phyloP scores from a whole-genome alignment of 2,329 filamentous ascomycete species.

The Lasiodiplodia theobromae region DNA sequence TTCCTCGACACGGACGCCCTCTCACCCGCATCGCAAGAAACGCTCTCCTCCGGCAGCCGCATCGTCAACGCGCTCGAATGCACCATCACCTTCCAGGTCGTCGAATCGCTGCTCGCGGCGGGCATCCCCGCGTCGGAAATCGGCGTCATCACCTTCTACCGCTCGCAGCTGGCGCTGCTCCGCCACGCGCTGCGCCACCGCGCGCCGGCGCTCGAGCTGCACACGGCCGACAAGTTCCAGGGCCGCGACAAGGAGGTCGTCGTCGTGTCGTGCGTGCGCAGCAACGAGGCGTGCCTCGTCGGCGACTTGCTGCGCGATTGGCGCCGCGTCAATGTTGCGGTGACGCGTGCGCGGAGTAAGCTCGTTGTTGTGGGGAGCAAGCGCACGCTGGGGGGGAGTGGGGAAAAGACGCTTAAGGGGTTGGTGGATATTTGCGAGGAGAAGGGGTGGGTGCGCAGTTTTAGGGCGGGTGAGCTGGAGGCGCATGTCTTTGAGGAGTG shows the following conservation, averaged over 20 bases:
- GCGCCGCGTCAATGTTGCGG: slow-evolving; percentile 92
- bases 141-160: slow-evolving; percentile 96
- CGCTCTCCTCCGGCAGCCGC: slow-evolving; percentile 73
- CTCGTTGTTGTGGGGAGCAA: slow-evolving; percentile 85
- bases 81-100: slow-evolving; percentile 77
- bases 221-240: slow-evolving; percentile 96
- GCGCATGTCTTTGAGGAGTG: slow-evolving; percentile 72
- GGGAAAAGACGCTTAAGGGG: slow-evolving; percentile 75
- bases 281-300: slow-evolving; percentile 82
- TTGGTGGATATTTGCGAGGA: slow-evolving; percentile 81
- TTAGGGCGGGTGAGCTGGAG: slow-evolving; percentile 69
- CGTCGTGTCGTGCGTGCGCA: slow-evolving; percentile 85
- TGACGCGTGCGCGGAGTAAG: slow-evolving; percentile 92
- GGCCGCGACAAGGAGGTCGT: slow-evolving; percentile 95
- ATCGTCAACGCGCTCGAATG: slow-evolving; percentile 90
- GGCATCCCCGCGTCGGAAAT: slow-evolving; percentile 80
- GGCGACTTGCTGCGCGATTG: slow-evolving; percentile 91
- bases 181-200: slow-evolving; percentile 72
- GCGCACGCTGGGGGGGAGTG: slow-evolving; percentile 67
- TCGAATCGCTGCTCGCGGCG: slow-evolving; percentile 76
- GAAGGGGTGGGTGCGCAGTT: slow-evolving; percentile 79
- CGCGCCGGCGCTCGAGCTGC: slow-evolving; percentile 76
- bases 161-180: slow-evolving; percentile 85
- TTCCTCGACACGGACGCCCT: slow-evolving; percentile 91
- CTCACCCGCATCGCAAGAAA: slow-evolving; percentile 69